Percentiles rank a stretch among this genome's conserved stretches.
Conservation (phyloP, 2,329 filamentous ascomycete genomes). For the Rhytidhysteron rufulum region DNA sequence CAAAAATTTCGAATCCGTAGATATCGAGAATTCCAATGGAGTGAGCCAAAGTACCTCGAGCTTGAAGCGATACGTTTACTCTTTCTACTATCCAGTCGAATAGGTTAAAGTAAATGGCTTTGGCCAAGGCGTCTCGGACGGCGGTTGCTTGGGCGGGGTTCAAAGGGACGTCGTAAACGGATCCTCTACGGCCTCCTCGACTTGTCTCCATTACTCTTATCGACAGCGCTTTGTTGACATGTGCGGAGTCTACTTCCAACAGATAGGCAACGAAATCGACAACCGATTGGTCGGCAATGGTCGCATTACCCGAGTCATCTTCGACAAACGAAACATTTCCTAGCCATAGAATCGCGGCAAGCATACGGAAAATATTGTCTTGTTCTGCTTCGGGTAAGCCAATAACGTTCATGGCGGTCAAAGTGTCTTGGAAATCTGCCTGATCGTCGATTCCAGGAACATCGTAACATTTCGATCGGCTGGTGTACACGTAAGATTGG, state of each 20-base stretch:
- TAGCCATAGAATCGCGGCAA: conserved; percentile 87
- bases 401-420: conserved; percentile 94
- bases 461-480: conserved; percentile 88
- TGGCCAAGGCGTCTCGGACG: conserved; percentile 86
- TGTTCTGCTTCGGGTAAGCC: conserved; percentile 84
- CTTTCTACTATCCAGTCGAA: conserved; percentile 98
- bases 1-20: conserved; percentile 98
- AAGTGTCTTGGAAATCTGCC: conserved; percentile 81
- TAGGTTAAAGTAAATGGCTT: conserved; percentile 94
- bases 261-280: conserved; percentile 94
- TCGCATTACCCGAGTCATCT: conserved; percentile 83
- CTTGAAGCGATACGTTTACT: conserved; percentile 82
- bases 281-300: conserved; percentile 82
- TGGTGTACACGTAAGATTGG: conserved; percentile 90
- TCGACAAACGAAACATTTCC: conserved; percentile 91
- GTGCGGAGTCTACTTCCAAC: conserved; percentile 76
- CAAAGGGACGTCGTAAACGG: conserved; percentile 69
- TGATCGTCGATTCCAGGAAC: conserved; percentile 92
- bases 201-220: conserved; percentile 77
- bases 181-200: conserved; percentile 62
- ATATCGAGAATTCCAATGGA: conserved; percentile 97
- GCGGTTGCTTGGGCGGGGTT: conserved; percentile 83
- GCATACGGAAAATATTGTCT: conserved; percentile 94
- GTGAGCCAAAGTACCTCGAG: conserved; percentile 70
- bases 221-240: conserved; percentile 83